Evolutionary conservation across 352 stramenopile genomes (phyloP), one percentile per base, ranked within the genome.

Genomic region (Phytophthora sansomeana): DNA sequence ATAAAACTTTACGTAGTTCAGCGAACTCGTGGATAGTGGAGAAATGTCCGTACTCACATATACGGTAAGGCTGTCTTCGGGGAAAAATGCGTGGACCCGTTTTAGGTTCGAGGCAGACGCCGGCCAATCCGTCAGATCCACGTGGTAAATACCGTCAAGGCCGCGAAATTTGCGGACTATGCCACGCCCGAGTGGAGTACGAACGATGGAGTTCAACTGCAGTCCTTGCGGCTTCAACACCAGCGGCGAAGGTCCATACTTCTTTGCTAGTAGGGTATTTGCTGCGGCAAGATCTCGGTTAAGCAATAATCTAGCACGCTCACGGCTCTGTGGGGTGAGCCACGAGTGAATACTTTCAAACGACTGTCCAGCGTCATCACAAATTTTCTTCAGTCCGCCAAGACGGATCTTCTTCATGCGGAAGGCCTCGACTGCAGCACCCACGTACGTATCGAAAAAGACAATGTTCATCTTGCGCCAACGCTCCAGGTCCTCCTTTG

Each of bases 391-490:
- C n/a, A 95, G 54, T 2, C 89, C 87, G 6, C 41, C 21, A 7
- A 93, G 60, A 7, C 84, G 83, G 19, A 96, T 73, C 60, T 90
- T 91, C 50, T 89, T 77, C 77, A 93, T 85, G 35, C 73, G 74
- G 57, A 71, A 91, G 26, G 84, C 87, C 39, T 97, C 81, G 4
- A 95, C 74, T 1, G 91, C 88, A 13, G 90, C 91, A 36, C 90
- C 91, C 16, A 95, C 75, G 46, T 97, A 97, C 33, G 90, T 97
- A 67, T 96, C 82, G 58, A 98, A 97, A 67, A 97, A 98, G 11
- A 96, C 66, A 29, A 97, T 96, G 65, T 95, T 94, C 70, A 96
- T 95, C 59, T 83, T 80, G 36, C 79, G 77, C 81, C 90, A 97
- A 28, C 77, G 77, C 44, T 89, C 81, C 17, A 93, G 41, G 46